A percentile compares a stretch with the other conserved stretches of the same genome.
Conservation (phyloP, 495 filamentous ascomycete species). For the Parachaetomium inaequale region DNA sequence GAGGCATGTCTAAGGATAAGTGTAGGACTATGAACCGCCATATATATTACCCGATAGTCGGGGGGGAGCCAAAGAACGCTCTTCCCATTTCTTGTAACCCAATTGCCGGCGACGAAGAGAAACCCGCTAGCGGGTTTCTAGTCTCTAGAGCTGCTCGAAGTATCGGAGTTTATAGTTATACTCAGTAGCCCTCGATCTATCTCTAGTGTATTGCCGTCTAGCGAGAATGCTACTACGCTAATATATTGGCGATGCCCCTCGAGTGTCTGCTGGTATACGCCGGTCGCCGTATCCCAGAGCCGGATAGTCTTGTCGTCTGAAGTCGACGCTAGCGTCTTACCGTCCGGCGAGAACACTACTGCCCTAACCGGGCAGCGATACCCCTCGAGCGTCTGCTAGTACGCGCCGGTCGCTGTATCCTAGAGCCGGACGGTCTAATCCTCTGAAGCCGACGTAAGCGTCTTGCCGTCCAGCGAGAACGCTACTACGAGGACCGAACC, state of each 20-base stretch:
- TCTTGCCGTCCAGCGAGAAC: too few relatives aligned
- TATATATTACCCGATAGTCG: neutral
- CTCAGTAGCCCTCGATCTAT: too few relatives aligned
- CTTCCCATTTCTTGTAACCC: neutral
- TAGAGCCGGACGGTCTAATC: too few relatives aligned
- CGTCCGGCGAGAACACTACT: too few relatives aligned
- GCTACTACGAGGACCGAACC: too few relatives aligned
- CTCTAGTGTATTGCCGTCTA: too few relatives aligned
- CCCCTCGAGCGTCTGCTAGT: constrained; percentile 1
- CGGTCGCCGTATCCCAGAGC: constrained; percentile 3
- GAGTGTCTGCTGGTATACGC: neutral
- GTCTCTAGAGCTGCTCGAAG: neutral
- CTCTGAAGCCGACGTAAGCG: too few relatives aligned
- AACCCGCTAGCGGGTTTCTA: neutral
- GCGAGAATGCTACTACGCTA: too few relatives aligned
- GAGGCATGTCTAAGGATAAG: neutral
- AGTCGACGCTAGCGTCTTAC: constrained; percentile 2
- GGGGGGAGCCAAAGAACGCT: neutral
- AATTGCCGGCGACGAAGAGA: neutral
- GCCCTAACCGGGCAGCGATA: neutral
- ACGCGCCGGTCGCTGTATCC: neutral
- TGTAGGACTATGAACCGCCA: neutral
- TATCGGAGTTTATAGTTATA: neutral
- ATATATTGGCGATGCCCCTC: too few relatives aligned
- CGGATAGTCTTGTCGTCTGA: neutral